Conservation (phyloP, 2,329 filamentous ascomycete genomes). For the Myrmaecium sp. region DNA sequence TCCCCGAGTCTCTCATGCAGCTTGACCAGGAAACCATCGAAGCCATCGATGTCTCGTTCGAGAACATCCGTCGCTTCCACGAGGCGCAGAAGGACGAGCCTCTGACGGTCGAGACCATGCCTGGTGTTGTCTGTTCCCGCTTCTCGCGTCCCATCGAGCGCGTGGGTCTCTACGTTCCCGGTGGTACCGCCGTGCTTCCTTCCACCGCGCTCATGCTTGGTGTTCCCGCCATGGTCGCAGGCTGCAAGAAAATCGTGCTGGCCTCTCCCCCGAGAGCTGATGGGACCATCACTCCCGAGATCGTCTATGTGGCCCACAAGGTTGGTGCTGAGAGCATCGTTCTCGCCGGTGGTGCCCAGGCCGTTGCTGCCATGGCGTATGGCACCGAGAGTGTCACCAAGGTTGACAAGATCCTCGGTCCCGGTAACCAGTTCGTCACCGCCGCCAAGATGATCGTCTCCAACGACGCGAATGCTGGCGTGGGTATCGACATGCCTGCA, state of each 20-base stretch:
- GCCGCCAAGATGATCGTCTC: slow-evolving; percentile 96
- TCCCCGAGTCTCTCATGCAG: slow-evolving; percentile 71
- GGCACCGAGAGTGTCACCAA: slow-evolving; percentile 88
- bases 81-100: slow-evolving; percentile 71
- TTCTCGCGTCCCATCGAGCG: slow-evolving; percentile 86
- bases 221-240: slow-evolving; percentile 92
- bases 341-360: slow-evolving; percentile 86
- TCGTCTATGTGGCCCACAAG: slow-evolving; percentile 95
- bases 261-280: slow-evolving; percentile 82
- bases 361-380: slow-evolving; percentile 91
- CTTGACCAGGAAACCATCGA: slow-evolving; percentile 67
- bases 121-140: slow-evolving; percentile 83
- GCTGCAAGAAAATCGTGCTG: slow-evolving; percentile 86
- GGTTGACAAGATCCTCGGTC: slow-evolving; percentile 96
- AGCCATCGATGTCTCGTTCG: slow-evolving; percentile 85
- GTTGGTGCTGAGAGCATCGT: slow-evolving; percentile 92
- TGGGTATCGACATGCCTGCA: slow-evolving; percentile 96
- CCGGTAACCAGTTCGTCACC: slow-evolving; percentile 96
- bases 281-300: slow-evolving; percentile 84
- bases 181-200: slow-evolving; percentile 90
- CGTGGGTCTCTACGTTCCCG: slow-evolving; percentile 91
- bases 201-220: slow-evolving; percentile 96
- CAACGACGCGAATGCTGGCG: slow-evolving; percentile 90
- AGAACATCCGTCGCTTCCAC: slow-evolving; percentile 92
- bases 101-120: slow-evolving; percentile 89